Conservation (phyloP, 2,329 filamentous ascomycete species). For the Metarhizium robertsii region DNA sequence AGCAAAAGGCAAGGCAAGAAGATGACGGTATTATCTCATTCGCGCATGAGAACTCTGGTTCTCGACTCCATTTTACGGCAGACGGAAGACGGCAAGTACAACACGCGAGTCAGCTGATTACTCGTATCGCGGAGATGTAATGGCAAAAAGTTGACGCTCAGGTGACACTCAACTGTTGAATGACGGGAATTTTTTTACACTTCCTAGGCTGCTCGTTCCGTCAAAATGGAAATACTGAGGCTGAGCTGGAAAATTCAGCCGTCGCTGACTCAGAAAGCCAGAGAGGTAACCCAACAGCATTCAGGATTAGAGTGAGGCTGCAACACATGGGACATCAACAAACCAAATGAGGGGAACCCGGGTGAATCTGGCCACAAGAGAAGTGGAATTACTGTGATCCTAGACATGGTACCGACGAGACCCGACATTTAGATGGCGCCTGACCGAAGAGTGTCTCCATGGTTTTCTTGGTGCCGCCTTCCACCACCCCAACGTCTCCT, state of each 20-base stretch:
- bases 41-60: too few relatives aligned
- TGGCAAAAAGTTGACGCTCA: not conserved
- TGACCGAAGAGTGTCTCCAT: not conserved
- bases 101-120: too few relatives aligned
- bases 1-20: not conserved
- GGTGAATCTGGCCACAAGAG: not conserved
- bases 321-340: not conserved
- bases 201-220: not conserved
- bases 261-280: not conserved
- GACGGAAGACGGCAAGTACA: too few relatives aligned
- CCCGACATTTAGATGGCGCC: not conserved
- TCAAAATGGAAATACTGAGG: not conserved
- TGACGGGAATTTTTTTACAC: not conserved
- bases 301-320: not conserved
- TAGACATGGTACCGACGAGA: not conserved
- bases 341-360: not conserved
- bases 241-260: not conserved
- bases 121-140: not conserved
- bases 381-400: not conserved
- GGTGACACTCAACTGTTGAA: not conserved
- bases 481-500: not conserved
- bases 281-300: not conserved
- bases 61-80: too few relatives aligned
- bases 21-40: too few relatives aligned
- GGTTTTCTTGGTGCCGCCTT: not conserved